Conservation (phyloP, 23 red algal genomes). For the Gracilaria domingensis region DNA sequence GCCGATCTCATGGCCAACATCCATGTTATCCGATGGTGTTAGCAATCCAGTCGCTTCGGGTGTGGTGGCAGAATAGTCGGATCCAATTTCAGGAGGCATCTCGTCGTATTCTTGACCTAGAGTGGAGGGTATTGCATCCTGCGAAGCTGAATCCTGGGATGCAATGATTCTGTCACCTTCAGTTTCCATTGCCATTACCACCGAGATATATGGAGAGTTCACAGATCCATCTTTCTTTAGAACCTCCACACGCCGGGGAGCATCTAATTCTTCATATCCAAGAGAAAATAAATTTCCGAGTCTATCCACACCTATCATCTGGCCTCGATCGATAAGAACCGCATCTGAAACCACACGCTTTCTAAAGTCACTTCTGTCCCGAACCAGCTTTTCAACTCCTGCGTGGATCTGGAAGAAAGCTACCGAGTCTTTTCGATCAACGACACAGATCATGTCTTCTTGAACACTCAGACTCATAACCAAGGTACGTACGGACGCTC, state of each 20-base stretch:
- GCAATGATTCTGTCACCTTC: not conserved
- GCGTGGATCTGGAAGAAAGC: slow-evolving; percentile 46
- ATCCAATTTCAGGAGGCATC: not conserved
- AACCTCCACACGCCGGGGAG: slow-evolving; percentile 9
- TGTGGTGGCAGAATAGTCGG: not conserved
- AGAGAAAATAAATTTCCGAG: slow-evolving; percentile 54
- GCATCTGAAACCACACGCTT: slow-evolving; percentile 63
- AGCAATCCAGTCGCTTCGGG: not conserved
- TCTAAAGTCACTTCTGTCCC: slow-evolving; percentile 56
- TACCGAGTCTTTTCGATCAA: slow-evolving; percentile 75
- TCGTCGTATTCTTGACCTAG: slow-evolving; percentile 29
- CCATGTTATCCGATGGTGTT: not conserved
- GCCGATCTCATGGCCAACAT: not conserved
- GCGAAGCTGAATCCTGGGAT: not conserved
- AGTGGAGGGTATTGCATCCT: not conserved
- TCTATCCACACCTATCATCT: slow-evolving; percentile 53
- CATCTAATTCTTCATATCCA: slow-evolving; percentile 66
- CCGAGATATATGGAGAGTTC: slow-evolving; percentile 6
- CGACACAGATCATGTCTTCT: slow-evolving; percentile 58
- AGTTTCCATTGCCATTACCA: not conserved
- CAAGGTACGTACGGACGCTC: slow-evolving; percentile 29
- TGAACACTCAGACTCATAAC: slow-evolving; percentile 54
- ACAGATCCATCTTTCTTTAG: not conserved
- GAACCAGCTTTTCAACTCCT: slow-evolving; percentile 25
- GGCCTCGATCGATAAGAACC: slow-evolving; percentile 45